Percentiles rank a stretch among this genome's conserved stretches.
Evolutionary conservation across 2,329 filamentous ascomycete genomes (phyloP).

Genomic region (Fusarium luffae): DNA sequence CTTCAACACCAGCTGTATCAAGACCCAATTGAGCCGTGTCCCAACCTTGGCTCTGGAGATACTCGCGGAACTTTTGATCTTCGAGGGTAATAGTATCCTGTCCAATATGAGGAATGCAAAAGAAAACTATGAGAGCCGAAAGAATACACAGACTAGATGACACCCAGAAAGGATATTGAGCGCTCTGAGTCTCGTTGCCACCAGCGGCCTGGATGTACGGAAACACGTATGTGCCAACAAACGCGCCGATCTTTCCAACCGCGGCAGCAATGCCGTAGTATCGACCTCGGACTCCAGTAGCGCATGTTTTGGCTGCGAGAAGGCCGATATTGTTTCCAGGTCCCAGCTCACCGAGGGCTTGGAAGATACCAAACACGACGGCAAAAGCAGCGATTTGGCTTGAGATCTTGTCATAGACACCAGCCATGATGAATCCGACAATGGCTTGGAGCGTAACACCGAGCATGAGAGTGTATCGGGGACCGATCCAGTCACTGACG

Average conservation of each 20-base stretch:
- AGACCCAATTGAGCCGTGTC: slow-evolving; percentile 70
- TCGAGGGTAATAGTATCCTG: slow-evolving; percentile 86
- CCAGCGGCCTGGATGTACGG: slow-evolving; percentile 75
- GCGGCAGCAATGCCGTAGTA: slow-evolving; percentile 80
- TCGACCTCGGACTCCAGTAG: slow-evolving; percentile 84
- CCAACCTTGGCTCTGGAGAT: slow-evolving; percentile 78
- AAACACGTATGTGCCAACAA: slow-evolving; percentile 86
- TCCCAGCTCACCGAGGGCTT: slow-evolving; percentile 66
- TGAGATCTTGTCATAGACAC: slow-evolving; percentile 77
- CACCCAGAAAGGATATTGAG: slow-evolving; percentile 93
- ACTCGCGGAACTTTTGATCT: slow-evolving; percentile 79
- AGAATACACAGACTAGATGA: slow-evolving; percentile 80
- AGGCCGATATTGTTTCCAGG: slow-evolving; percentile 94
- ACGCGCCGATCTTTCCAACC: slow-evolving; percentile 81
- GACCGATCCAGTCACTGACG: slow-evolving; percentile 81
- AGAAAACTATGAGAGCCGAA: slow-evolving; percentile 67
- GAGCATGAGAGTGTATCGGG: slow-evolving; percentile 76
- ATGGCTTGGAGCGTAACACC: slow-evolving; percentile 79
- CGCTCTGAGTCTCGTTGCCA: slow-evolving; percentile 63
- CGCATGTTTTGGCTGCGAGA: slow-evolving; percentile 85
- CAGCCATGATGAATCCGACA: slow-evolving; percentile 91
- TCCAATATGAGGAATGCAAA: slow-evolving; percentile 80
- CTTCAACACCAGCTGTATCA: slow-evolving; percentile 44
- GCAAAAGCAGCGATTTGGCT: slow-evolving; percentile 56
- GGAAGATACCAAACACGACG: slow-evolving; percentile 54